A percentile compares a stretch with the other conserved stretches of the same genome.
phyloP scores from a whole-genome alignment of 768 basidiomycete genomes.

The Lactarius trivialis region DNA sequence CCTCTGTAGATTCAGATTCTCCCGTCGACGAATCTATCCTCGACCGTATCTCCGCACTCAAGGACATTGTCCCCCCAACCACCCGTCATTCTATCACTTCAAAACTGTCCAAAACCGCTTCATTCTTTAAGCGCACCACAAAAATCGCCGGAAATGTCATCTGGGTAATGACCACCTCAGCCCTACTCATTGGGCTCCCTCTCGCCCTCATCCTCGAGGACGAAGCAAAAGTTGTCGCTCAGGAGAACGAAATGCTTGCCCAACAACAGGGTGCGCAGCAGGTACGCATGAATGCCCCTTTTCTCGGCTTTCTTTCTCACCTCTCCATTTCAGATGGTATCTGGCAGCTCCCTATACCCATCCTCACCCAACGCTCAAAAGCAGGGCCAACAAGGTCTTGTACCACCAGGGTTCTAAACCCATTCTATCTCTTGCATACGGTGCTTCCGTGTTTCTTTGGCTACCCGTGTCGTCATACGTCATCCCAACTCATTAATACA shows the following conservation, averaged over 20 bases:
- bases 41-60: constrained; percentile 86
- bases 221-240: constrained; percentile 88
- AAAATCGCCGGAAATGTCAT: constrained; percentile 81
- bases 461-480: constrained; percentile 1
- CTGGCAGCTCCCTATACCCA: constrained; percentile 21
- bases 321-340: constrained; percentile 16
- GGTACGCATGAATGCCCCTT: constrained; percentile 35
- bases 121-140: constrained; percentile 58
- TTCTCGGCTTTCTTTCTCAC: neutral
- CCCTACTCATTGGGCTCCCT: constrained; percentile 88
- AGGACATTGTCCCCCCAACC: constrained; percentile 91
- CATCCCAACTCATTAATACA: constrained; percentile 7
- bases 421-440: neutral
- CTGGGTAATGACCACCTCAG: constrained; percentile 93
- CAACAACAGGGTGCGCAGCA: constrained; percentile 92
- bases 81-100: constrained; percentile 73
- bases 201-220: constrained; percentile 91
- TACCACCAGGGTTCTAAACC: constrained; percentile 22
- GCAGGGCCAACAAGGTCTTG: constrained; percentile 21
- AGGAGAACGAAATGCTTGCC: constrained; percentile 90
- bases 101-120: constrained; percentile 51
- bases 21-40: constrained; percentile 74
- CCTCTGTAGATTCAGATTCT: constrained; percentile 67
- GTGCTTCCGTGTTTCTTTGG: neutral
- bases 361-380: constrained; percentile 14